Evolutionary conservation across 2,329 filamentous ascomycete genomes (phyloP).

Genomic region (Pestalotiopsis sp.): DNA sequence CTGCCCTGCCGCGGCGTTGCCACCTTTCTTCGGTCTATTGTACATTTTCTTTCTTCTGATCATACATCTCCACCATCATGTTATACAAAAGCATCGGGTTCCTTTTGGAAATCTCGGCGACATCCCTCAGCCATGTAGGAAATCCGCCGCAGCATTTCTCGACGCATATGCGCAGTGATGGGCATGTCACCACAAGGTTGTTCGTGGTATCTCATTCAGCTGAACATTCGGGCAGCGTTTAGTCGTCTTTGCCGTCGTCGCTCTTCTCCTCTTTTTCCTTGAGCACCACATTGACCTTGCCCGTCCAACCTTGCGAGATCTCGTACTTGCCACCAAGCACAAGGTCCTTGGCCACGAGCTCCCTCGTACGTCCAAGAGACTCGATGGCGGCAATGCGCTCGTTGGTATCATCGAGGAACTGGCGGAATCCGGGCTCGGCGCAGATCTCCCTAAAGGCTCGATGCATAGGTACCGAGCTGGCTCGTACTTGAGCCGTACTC

Average conservation of each 20-base stretch:
- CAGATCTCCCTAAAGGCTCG: slow-evolving; percentile 88
- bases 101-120: too few relatives aligned
- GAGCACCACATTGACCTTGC: slow-evolving; percentile 42
- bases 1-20: not conserved
- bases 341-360: slow-evolving; percentile 93
- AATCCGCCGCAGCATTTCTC: too few relatives aligned
- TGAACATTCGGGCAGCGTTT: not conserved
- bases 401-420: slow-evolving; percentile 80
- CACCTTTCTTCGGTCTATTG: not conserved
- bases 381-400: slow-evolving; percentile 92
- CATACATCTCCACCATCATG: not conserved
- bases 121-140: too few relatives aligned
- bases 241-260: slow-evolving; percentile 16
- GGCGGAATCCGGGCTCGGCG: slow-evolving; percentile 73
- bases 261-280: slow-evolving; percentile 42
- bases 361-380: slow-evolving; percentile 88
- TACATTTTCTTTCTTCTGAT: not conserved
- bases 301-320: slow-evolving; percentile 46
- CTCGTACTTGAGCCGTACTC: slow-evolving; percentile 81
- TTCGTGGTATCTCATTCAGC: not conserved
- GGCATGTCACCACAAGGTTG: not conserved
- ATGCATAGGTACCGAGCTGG: slow-evolving; percentile 96
- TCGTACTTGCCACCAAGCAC: slow-evolving; percentile 83
- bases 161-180: not conserved
- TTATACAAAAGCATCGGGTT: not conserved